Base-by-base conservation (phyloP, 768 basidiomycete genomes). In the Dentipellis sp. region DNA sequence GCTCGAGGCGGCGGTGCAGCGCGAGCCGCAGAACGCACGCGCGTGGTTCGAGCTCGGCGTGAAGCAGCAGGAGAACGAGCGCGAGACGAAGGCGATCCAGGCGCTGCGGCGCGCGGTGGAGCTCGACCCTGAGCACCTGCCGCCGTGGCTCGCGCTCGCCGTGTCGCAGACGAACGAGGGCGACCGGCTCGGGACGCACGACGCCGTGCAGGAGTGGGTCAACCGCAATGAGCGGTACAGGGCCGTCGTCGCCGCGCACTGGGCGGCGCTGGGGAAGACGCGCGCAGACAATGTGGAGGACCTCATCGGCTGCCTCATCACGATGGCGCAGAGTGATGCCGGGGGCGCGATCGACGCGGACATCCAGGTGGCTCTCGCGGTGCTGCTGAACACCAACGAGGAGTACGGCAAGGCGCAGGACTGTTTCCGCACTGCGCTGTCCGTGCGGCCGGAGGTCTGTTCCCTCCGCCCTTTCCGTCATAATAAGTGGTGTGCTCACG, bases 31-130 rank as follows among this genome's bases (percentile, higher is more conserved):
- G 9, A 79, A 88, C 62, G 83, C 88, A 4, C 61, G 71, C 37
- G 86, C 85, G 9, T 99, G 97, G 97, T 94, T 81, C 66, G 81
- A 88, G 61, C 84, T 98, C 51, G 97, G 97, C 22, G 85, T 99
- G 50, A 94, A 91, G 69, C 97, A 98, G 66, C 97, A 99, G 69
- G 94, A 97, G 71, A 97, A 94, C 67, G 97, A 99, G 69, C 84
- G 94, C 14, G 97, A 99, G 71, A 78, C 79, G 8, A 86, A 91
- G 63, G 97, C 97, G 4, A 79, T 98, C 42, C 78, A 84, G 54
- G 97, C 97, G 1, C 78, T 99, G 17, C 74, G 78, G 50, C 86
- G 85, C 55, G 86, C 93, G 10, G 73, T 93, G 52, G 83, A 88
- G 58, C 79, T 98, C 37, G 88, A 95, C 63, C 84, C 92, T 2